phyloP scores from a whole-genome alignment of 2,329 filamentous ascomycete species.

The Phialemoniopsis sp. region DNA sequence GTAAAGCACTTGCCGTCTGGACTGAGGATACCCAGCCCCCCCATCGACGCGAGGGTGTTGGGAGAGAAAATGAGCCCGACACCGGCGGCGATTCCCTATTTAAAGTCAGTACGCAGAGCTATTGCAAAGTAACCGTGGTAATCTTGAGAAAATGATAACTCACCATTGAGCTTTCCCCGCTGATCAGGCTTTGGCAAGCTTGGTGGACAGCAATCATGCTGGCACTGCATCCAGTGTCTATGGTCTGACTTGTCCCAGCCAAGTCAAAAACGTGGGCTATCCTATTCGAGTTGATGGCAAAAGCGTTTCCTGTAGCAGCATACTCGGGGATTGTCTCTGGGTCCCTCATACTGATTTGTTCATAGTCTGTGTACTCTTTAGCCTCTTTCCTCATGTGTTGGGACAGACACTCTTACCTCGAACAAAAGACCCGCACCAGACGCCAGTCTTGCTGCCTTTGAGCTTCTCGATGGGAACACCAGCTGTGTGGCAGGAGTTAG shows the following conservation, averaged over 20 bases:
- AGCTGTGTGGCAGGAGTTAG: conserved; percentile 20
- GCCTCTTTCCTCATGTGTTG: conserved; percentile 2
- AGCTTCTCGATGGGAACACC: conserved; percentile 38
- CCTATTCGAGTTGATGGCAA: conserved; percentile 50
- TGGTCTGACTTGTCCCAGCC: conserved; percentile 49
- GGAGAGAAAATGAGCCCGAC: conserved; percentile 50
- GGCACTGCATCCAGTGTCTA: conserved; percentile 57
- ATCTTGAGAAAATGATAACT: background rate
- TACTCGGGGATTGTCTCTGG: conserved; percentile 45
- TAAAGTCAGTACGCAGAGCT: conserved; percentile 8
- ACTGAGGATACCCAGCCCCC: conserved; percentile 47
- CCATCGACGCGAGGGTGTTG: conserved; percentile 53
- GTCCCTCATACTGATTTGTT: conserved; percentile 44
- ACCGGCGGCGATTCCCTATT: conserved; percentile 43
- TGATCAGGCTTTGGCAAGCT: conserved; percentile 43
- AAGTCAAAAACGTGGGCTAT: conserved; percentile 53
- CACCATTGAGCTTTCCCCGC: conserved; percentile 35
- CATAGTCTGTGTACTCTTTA: conserved; percentile 33
- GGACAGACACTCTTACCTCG: no score
- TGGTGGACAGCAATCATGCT: conserved; percentile 50
- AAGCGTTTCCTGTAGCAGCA: conserved; percentile 48
- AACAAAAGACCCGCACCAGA: conserved; percentile 47
- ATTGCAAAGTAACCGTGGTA: conserved; percentile 9
- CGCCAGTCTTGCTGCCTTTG: conserved; percentile 37
- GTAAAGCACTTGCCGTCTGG: conserved; percentile 46